Evolutionary conservation across 306 rosid species (phyloP).

Genomic region (Acacia acuminata): DNA sequence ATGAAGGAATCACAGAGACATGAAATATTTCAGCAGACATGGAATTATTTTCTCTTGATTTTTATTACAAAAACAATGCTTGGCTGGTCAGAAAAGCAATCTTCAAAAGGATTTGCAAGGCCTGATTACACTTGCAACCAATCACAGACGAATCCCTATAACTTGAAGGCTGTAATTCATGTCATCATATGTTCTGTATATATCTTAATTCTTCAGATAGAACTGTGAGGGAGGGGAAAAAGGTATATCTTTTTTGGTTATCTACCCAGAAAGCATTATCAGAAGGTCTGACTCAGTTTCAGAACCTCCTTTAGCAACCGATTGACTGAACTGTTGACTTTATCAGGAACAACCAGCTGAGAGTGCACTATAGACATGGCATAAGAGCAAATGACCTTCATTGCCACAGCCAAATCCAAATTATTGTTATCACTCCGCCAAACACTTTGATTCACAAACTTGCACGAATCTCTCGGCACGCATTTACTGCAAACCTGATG

Average conservation of each 20-base stretch:
- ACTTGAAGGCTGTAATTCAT: neutral
- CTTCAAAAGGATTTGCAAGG: constrained; percentile 8
- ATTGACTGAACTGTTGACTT: constrained; percentile 46
- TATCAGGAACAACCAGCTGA: constrained; percentile 53
- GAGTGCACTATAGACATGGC: constrained; percentile 48
- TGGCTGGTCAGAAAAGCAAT: constrained; percentile 1
- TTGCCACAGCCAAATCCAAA: constrained; percentile 42
- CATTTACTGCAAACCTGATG: constrained; percentile 49
- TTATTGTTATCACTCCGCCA: constrained; percentile 40
- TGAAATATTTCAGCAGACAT: too few relatives aligned
- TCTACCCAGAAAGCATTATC: constrained; percentile 24
- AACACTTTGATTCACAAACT: constrained; percentile 55
- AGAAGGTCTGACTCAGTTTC: constrained; percentile 53
- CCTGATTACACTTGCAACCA: constrained; percentile 3
- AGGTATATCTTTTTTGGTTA: neutral
- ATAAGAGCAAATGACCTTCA: constrained; percentile 55
- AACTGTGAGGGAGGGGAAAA: neutral
- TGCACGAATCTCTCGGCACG: constrained; percentile 34
- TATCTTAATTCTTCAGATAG: neutral
- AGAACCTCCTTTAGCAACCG: constrained; percentile 62
- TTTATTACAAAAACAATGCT: neutral
- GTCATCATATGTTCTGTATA: neutral
- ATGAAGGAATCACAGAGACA: too few relatives aligned
- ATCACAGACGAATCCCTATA: neutral
- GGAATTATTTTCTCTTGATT: neutral